Base-by-base conservation (phyloP, 2,329 filamentous ascomycete genomes). In the Fusarium sp. region DNA sequence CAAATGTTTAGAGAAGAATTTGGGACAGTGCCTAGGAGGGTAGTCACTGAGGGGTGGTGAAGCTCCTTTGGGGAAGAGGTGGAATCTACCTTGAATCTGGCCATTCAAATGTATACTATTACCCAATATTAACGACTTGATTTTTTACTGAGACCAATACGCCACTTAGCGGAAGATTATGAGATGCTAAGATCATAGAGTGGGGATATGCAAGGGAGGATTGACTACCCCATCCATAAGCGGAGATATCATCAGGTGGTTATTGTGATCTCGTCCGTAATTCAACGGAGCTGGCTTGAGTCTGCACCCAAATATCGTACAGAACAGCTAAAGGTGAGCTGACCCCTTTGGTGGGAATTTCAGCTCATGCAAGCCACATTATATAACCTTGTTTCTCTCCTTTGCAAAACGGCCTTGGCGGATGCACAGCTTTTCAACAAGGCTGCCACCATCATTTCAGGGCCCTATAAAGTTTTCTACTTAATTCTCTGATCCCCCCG, bases 401-500 rank as follows among this genome's bases (percentile, higher is more conserved):
- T 22, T 18, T 22, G 9, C 16, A 11, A 18, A 18, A 16, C 9
- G 11, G 16, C 6, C 18, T 25, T 24, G 43, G 22, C 11, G 11
- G 9, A 45, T 25, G 18, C 15, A 11, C 8, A n/a, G 16, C 1
- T 3, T 45, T 45, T 12, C 2, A 11, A 16, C 43, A 4, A 25
- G 22, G 22, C 43, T 18, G 22, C 7, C 18, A 12, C 18, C 11
- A 18, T 18, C 8, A 25, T 18, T 16, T 18, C 6, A 12, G 43
- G 11, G 34, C 10, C 6, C 10, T 4, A 7, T 1, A 3, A 9
- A n/a, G 10, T 12, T 38, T 38, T 38, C 18, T 38, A 38, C 34
- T 38, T 38, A 5, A 38, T 1, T 12, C 0, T 4, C 18, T 3
- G 7, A 3, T 0, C 6, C 18, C 34, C 18, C 11, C 34, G 27